phyloP scores from a whole-genome alignment of 768 basidiomycete genomes.

The Phanerochaete carnosa region DNA sequence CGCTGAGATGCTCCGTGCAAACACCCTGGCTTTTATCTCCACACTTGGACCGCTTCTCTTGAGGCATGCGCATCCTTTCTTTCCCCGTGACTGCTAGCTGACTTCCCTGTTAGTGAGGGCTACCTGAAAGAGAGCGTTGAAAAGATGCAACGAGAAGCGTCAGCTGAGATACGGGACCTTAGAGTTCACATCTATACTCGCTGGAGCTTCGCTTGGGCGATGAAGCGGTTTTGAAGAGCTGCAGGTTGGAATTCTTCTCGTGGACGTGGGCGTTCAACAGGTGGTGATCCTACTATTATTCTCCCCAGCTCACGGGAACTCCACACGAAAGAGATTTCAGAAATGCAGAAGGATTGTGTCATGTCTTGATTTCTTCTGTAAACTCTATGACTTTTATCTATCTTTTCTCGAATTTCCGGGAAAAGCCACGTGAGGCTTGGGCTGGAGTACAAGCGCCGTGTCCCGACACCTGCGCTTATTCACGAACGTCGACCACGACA shows the following conservation, averaged over 20 bases:
- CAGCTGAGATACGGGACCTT: constrained; percentile 24
- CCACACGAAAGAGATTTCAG: too few species aligned
- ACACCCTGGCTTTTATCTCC: constrained; percentile 25
- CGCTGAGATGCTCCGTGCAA: constrained; percentile 28
- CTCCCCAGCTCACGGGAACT: too few species aligned
- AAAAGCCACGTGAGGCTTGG: not conserved
- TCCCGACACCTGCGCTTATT: not conserved
- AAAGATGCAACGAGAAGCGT: constrained; percentile 25
- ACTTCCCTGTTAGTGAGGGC: constrained; percentile 20
- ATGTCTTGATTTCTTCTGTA: not conserved
- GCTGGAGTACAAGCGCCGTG: not conserved
- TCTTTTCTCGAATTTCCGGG: not conserved
- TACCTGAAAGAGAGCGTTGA: constrained; percentile 29
- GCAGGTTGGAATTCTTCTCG: not conserved
- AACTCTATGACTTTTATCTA: not conserved
- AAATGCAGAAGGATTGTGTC: too few species aligned
- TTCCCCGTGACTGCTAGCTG: not conserved
- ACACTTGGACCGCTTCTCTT: constrained; percentile 27
- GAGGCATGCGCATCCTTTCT: constrained; percentile 15
- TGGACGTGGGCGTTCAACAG: too few species aligned
- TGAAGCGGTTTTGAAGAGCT: constrained; percentile 18
- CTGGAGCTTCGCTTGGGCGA: constrained; percentile 32
- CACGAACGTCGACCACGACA: constrained; percentile 6
- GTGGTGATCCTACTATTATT: too few species aligned
- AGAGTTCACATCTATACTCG: constrained; percentile 25